Percentiles rank a stretch among this genome's conserved stretches.
Evolutionary conservation across 140 eudicot species (phyloP).

Genomic region (Artemisia princeps): DNA sequence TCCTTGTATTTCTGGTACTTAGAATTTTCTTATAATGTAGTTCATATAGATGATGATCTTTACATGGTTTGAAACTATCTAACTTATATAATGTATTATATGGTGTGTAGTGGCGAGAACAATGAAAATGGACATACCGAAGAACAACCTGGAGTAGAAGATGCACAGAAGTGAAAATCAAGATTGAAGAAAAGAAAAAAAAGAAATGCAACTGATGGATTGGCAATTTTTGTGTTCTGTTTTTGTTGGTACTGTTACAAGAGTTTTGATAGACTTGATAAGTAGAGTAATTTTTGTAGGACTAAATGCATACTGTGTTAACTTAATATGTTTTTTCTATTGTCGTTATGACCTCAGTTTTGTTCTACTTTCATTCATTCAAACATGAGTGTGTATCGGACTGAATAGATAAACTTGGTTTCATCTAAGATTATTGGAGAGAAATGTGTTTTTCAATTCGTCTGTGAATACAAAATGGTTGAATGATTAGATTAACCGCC

Average conservation of each 20-base stretch:
- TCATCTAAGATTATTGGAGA: not conserved
- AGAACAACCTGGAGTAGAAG: constrained; percentile 14
- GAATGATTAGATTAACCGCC: not conserved
- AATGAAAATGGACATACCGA: constrained; percentile 28
- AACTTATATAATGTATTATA: not conserved
- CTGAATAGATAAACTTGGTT: not conserved
- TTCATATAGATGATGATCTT: not conserved
- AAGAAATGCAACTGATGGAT: not conserved
- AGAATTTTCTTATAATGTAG: not conserved
- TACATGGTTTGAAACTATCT: too few species aligned
- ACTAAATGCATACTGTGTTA: constrained; percentile 23
- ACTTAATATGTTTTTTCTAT: constrained; percentile 3
- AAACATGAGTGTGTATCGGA: constrained; percentile 29
- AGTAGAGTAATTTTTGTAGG: constrained; percentile 35
- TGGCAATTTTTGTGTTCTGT: constrained; percentile 26
- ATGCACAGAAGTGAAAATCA: constrained; percentile 23
- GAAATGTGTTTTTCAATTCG: not conserved
- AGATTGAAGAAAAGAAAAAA: not conserved
- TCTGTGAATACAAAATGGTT: not conserved
- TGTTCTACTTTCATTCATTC: constrained; percentile 16
- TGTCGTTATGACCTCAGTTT: constrained; percentile 25
- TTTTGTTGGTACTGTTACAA: constrained; percentile 28
- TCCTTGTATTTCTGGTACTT: too few species aligned
- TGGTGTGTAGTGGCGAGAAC: constrained; percentile 31
- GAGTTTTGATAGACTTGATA: constrained; percentile 31